Evolutionary conservation across 768 basidiomycete genomes (phyloP).

Genomic region (Leucocoprinus birnbaumii): DNA sequence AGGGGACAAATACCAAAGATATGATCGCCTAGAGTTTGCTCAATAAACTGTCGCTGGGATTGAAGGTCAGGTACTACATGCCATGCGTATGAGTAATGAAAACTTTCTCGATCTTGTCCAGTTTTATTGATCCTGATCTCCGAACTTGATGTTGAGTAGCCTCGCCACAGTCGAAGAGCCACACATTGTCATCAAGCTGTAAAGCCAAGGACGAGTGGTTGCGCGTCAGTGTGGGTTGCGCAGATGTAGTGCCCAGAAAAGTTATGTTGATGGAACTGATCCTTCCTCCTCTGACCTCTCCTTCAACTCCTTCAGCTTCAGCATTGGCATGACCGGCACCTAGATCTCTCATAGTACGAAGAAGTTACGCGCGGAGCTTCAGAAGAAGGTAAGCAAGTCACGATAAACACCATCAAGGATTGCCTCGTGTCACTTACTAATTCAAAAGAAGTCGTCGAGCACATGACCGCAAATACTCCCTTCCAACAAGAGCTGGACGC

Average conservation of each 20-base stretch:
- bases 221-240: constrained; percentile 74
- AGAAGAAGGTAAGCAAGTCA: too few relatives aligned
- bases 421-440: too few relatives aligned
- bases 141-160: constrained; percentile 79
- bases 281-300: background rate
- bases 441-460: too few relatives aligned
- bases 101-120: constrained; percentile 78
- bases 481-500: too few relatives aligned
- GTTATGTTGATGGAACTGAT: constrained; percentile 45
- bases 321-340: too few relatives aligned
- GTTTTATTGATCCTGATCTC: constrained; percentile 59
- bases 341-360: too few relatives aligned
- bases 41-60: background rate
- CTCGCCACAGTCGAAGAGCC: constrained; percentile 87
- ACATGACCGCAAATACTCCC: too few relatives aligned
- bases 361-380: too few relatives aligned
- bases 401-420: too few relatives aligned
- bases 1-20: constrained; percentile 74
- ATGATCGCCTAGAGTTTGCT: constrained; percentile 60
- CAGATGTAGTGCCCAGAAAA: constrained; percentile 81
- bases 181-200: constrained; percentile 64
- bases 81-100: constrained; percentile 92
- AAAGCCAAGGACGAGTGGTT: constrained; percentile 76
- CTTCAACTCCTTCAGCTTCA: too few relatives aligned
- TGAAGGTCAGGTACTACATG: constrained; percentile 32